Percentiles rank a stretch among this genome's conserved stretches.
phyloP scores from a whole-genome alignment of 768 basidiomycete species.

The Tricholoma sp. region DNA sequence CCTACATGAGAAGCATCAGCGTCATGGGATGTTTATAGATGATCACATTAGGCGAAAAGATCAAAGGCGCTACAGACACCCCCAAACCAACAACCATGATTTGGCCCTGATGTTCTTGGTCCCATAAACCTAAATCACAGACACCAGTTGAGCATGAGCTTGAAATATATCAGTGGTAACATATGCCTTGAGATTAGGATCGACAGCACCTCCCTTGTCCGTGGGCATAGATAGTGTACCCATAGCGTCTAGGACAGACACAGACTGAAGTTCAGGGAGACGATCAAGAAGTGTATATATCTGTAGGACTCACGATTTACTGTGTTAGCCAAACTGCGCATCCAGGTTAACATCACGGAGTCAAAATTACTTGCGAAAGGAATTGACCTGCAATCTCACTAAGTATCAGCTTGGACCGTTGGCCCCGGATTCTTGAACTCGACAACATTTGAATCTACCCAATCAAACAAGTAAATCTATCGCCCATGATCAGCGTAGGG shows the following conservation, averaged over 20 bases:
- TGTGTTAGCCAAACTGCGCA: constrained; percentile 7
- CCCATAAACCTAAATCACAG: neutral
- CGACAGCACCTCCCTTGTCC: constrained; percentile 48
- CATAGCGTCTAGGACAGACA: constrained; percentile 45
- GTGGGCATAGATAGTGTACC: constrained; percentile 48
- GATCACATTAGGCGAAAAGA: no score
- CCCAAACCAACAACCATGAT: no score
- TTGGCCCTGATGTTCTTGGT: no score
- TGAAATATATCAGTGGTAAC: neutral
- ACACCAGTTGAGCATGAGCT: neutral
- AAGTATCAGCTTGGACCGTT: constrained; percentile 22
- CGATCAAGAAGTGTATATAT: neutral
- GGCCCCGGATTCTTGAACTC: constrained; percentile 33
- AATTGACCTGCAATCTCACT: constrained; percentile 27
- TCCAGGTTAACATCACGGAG: neutral
- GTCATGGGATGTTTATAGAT: no score
- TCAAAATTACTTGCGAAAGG: neutral
- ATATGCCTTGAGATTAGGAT: constrained; percentile 39
- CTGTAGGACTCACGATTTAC: constrained; percentile 2
- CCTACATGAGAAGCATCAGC: no score
- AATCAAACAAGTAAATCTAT: no score
- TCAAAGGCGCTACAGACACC: no score
- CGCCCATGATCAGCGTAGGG: neutral
- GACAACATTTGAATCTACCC: neutral
- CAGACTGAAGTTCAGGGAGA: neutral